Base-by-base conservation (phyloP, 371 early-diverging fungal genomes). In the Mortierella sp. region DNA sequence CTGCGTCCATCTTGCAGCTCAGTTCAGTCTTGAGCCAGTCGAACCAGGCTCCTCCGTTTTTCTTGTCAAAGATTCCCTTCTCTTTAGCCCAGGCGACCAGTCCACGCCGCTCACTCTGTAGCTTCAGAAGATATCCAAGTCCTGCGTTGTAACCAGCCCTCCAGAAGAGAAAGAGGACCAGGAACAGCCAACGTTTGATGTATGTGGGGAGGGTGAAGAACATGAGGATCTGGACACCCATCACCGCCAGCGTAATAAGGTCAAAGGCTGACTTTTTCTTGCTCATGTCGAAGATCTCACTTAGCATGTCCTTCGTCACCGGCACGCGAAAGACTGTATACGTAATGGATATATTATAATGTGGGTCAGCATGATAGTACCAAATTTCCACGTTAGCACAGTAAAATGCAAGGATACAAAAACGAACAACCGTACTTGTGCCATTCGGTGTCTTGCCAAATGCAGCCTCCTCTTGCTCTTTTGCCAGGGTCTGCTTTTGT, bases 71-170 rank as follows among this genome's bases (percentile, higher is more conserved):
- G 54, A 92, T 65, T 17, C 91, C 86, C 55, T 83, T 76, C 24
- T 83, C 80, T 43, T 83, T 86, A 2, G 87, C 89, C 78, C 87
- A 81, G 17, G 88, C 83, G 34, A 94, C 91, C 43, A 97, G 65
- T 4, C 86, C 86, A 26, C 87, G 86, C 23, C 85, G 83, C 21
- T 91, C 87, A 67, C 93, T 93, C 81, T 98, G 97, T 50, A 83
- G 80, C 57, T 89, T 89, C 30, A 98, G 82, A 21, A 97, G 68
- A 27, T 85, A 81, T 9, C 98, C 98, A 11, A 98, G 76, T 8
- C 95, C 96, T 4, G 85, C 86, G 78, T 97, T 95, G 81, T 97
- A 97, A 32, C 87, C 88, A 44, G 89, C 64, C 32, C 97, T 90
- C 97, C 95, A 97, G 65, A 93, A 90, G 31, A 91, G 62, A 78